Percentiles rank a stretch among this genome's conserved stretches.
Evolutionary conservation across 179 eudicot species (phyloP).

Genomic region (Nepenthes alata): DNA sequence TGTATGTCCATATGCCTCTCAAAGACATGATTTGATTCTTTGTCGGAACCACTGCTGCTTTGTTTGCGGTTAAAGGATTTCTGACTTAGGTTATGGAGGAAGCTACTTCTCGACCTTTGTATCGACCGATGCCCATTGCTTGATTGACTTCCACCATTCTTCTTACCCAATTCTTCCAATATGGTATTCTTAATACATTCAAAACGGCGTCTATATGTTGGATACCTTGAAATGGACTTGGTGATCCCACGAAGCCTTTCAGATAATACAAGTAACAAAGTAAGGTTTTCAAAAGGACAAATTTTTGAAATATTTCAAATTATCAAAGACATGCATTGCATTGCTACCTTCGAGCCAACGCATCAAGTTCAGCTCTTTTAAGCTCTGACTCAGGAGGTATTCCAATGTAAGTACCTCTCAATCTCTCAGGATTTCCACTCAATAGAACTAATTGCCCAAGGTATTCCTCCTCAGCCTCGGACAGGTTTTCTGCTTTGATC

Average conservation of each 20-base stretch:
- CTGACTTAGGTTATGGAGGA: slow-evolving; percentile 45
- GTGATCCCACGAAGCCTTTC: slow-evolving; percentile 77
- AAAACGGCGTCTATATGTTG: slow-evolving; percentile 79
- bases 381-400: slow-evolving; percentile 47
- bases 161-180: slow-evolving; percentile 27
- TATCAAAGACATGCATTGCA: background rate
- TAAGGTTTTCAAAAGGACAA: background rate
- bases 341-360: slow-evolving; percentile 77
- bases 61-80: slow-evolving; percentile 42
- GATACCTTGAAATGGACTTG: slow-evolving; percentile 74
- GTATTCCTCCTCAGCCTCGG: slow-evolving; percentile 55
- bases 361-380: slow-evolving; percentile 74
- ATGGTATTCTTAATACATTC: slow-evolving; percentile 40
- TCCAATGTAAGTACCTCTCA: slow-evolving; percentile 26
- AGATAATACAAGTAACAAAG: slow-evolving; percentile 1
- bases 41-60: slow-evolving; percentile 22
- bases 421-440: slow-evolving; percentile 40
- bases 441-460: slow-evolving; percentile 56
- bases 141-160: slow-evolving; percentile 10
- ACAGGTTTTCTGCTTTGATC: slow-evolving; percentile 65
- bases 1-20: slow-evolving; percentile 51
- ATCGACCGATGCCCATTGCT: slow-evolving; percentile 18
- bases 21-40: slow-evolving; percentile 20
- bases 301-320: background rate
- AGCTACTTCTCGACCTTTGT: slow-evolving; percentile 27